These are phyloP conservation scores for Setaria italica DNA, from an alignment of 202 grass and related monocot species.

Conservation along the genomic window DNA sequence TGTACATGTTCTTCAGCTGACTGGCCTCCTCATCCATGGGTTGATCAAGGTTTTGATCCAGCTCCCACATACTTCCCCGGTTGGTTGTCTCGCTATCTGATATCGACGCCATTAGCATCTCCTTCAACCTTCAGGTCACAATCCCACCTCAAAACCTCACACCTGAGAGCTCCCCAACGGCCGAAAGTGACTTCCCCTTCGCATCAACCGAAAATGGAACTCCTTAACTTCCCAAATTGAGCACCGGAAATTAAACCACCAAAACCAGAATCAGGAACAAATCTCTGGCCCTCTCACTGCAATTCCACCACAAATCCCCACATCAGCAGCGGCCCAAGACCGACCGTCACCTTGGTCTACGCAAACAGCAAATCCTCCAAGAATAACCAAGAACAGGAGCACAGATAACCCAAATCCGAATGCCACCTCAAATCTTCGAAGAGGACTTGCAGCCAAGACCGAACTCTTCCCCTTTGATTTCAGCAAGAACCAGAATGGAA, in stretches of 20 bases:
- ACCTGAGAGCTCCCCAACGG: neutral
- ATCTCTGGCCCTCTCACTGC: conserved; percentile 17
- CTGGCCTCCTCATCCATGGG: conserved; percentile 85
- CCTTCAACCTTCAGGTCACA: conserved; percentile 29
- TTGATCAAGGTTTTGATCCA: conserved; percentile 83
- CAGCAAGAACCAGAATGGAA: conserved; percentile 9
- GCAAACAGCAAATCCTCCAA: neutral
- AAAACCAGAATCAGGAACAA: conserved; percentile 10
- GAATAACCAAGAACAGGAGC: neutral
- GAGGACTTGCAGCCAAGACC: neutral
- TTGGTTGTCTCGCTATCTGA: conserved; percentile 58
- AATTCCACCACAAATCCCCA: conserved; percentile 47
- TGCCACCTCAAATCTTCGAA: conserved; percentile 37
- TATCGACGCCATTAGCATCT: conserved; percentile 65
- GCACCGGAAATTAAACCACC: neutral
- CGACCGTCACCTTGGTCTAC: neutral
- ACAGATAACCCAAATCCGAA: conserved; percentile 16
- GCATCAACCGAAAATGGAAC: conserved; percentile 32
- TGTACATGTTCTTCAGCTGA: conserved; percentile 77
- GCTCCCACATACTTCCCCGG: conserved; percentile 80
- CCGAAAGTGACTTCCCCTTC: conserved; percentile 35
- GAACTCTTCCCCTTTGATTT: conserved; percentile 16
- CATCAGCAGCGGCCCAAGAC: conserved; percentile 8
- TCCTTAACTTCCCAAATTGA: conserved; percentile 25
- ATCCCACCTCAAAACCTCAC: conserved; percentile 49